phyloP scores from a whole-genome alignment of 1,284 basidiomycete genomes.

The Sporisorium reilianum region DNA sequence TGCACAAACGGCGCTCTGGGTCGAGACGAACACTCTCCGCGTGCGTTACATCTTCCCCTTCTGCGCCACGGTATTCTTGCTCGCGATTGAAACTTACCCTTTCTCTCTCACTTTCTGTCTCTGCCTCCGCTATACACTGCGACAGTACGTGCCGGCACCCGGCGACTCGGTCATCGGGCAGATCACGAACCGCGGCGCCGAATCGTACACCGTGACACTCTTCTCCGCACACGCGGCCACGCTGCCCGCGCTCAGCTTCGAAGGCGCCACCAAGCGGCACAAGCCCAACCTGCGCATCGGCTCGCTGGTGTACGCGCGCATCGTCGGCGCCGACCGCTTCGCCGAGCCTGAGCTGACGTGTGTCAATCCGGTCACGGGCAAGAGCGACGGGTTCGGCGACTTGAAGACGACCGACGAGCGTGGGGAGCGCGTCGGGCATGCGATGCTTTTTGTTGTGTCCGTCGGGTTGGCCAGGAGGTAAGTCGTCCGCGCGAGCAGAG shows the following conservation, averaged over 20 bases:
- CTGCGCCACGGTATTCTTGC: neutral
- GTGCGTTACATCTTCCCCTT: neutral
- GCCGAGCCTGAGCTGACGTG: slow-evolving; percentile 66
- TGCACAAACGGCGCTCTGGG: slow-evolving; percentile 38
- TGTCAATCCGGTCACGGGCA: slow-evolving; percentile 61
- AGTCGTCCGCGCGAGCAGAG: slow-evolving; percentile 5
- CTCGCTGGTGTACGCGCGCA: slow-evolving; percentile 60
- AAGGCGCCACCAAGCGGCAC: slow-evolving; percentile 67
- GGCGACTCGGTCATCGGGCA: slow-evolving; percentile 62
- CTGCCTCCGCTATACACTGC: neutral
- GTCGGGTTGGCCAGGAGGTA: slow-evolving; percentile 50
- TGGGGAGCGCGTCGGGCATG: slow-evolving; percentile 31
- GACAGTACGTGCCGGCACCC: slow-evolving; percentile 52
- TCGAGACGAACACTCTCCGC: slow-evolving; percentile 52
- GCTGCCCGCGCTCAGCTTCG: slow-evolving; percentile 64
- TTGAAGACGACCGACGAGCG: slow-evolving; percentile 52
- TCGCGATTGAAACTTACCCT: neutral
- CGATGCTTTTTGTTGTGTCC: slow-evolving; percentile 43
- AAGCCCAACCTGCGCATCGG: slow-evolving; percentile 66
- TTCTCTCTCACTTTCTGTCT: neutral
- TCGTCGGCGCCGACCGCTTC: slow-evolving; percentile 55
- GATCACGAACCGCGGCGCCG: slow-evolving; percentile 60
- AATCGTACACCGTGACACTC: slow-evolving; percentile 62
- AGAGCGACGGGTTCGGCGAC: slow-evolving; percentile 64
- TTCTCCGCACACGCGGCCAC: slow-evolving; percentile 55